These are phyloP conservation scores for Cordyceps cateniannulata DNA, from an alignment of 2,329 filamentous ascomycete genomes.

Conservation along the genomic window DNA sequence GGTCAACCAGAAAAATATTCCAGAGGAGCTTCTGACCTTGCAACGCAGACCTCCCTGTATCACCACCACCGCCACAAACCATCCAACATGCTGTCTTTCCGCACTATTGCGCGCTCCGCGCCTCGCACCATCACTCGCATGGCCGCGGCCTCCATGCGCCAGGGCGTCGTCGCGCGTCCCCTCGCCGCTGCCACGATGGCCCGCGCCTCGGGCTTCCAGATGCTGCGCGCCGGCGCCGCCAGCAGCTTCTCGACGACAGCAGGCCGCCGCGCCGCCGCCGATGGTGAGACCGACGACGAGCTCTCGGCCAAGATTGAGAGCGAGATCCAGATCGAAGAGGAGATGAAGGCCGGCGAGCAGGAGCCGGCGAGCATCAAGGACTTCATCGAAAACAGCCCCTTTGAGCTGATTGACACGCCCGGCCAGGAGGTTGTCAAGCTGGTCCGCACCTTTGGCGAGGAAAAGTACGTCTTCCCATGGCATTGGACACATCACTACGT, in stretches of 20 bases:
- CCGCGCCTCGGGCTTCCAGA: slow-evolving; percentile 18
- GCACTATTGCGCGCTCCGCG: slow-evolving; percentile 58
- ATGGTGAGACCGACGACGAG: slow-evolving; percentile 62
- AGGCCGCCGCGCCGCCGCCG: slow-evolving; percentile 33
- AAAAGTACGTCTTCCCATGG: slow-evolving; percentile 57
- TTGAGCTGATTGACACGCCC: slow-evolving; percentile 72
- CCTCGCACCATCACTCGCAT: slow-evolving; percentile 58
- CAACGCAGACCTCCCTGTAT: background rate
- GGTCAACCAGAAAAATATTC: slow-evolving; percentile 2
- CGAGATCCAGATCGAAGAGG: slow-evolving; percentile 77
- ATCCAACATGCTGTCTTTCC: slow-evolving; percentile 59
- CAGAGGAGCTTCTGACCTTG: background rate
- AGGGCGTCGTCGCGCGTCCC: slow-evolving; percentile 41
- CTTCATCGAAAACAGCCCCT: slow-evolving; percentile 80
- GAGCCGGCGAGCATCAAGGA: slow-evolving; percentile 74
- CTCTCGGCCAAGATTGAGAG: slow-evolving; percentile 78
- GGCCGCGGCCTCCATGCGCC: slow-evolving; percentile 43
- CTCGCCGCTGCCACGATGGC: slow-evolving; percentile 28
- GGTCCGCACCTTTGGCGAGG: slow-evolving; percentile 75
- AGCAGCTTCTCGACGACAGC: slow-evolving; percentile 42
- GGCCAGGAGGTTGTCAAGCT: slow-evolving; percentile 86
- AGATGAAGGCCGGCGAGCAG: slow-evolving; percentile 67
- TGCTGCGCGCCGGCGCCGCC: slow-evolving; percentile 30
- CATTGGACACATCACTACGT: too few relatives aligned
- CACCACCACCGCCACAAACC: background rate